Evolutionary conservation across 305 asterid genomes (phyloP), one percentile per base, ranked within the genome.

Genomic region (Fraxinus sp.): DNA sequence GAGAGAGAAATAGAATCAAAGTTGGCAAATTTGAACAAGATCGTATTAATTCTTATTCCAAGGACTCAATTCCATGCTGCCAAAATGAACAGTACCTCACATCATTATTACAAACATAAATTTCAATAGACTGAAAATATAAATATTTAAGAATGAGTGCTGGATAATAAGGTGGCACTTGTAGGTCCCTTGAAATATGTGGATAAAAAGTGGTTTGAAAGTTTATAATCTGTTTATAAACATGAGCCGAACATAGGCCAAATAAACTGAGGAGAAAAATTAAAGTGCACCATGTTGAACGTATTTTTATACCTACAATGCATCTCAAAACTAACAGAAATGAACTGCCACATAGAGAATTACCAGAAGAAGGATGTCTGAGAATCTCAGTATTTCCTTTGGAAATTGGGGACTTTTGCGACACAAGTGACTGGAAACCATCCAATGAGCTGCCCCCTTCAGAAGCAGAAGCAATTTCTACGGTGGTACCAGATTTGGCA

Each of bases 371-470:
- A 66, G 88, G 92, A 74, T 79, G 92, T 88, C 86, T 86, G 20
- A 74, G 39, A 62, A 79, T 78, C 84, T 87, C 92, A 28, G 62
- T 81, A 86, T 89, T 93, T 86, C 88, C 84, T 84, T 91, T 95
- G 77, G 93, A 92, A 87, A 76, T 85, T 28, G 95, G 95, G 39
- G 98, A 91, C 86, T 92, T 94, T 76, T 86, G 95, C 91, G 92
- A 89, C 8, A 85, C 85, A 78, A 84, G 87, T 78, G 98, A 93
- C 13, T 85, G 89, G 36, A 81, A 89, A 88, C 93, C 89, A 90
- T 92, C 94, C 81, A 94, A 86, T 41, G 96, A 96, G 87, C 96
- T 93, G 78, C 90, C 91, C 77, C 90, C 97, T 86, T 91, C 98
- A 55, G 98, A 94, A 80, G 96, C 91, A 90, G 88, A 86, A 49